Percentiles rank a stretch among this genome's conserved stretches.
Conservation (phyloP, 2,329 filamentous ascomycete species). For the Pseudogymnoascus sp. region DNA sequence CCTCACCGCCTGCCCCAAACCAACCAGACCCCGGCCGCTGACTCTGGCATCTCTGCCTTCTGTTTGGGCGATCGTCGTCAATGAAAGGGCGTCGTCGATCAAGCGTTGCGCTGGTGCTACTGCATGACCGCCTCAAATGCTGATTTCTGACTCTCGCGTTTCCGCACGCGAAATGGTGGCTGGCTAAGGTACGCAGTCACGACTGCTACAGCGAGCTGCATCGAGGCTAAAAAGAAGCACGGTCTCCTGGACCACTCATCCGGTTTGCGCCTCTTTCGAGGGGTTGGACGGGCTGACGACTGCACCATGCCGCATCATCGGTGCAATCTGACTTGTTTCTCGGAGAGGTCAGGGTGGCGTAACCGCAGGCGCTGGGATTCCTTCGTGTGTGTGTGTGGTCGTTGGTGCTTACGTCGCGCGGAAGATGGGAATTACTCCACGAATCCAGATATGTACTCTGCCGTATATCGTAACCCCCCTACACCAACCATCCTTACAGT, state of each 20-base stretch:
- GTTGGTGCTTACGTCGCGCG: not conserved
- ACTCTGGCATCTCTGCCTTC: not conserved
- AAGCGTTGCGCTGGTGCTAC: not conserved
- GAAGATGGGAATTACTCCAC: slow-evolving; percentile 1
- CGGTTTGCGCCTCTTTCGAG: slow-evolving; percentile 2
- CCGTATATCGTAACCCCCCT: not conserved
- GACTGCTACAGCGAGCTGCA: not conserved
- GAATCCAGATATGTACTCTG: slow-evolving; percentile 7
- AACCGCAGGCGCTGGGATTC: slow-evolving; percentile 3
- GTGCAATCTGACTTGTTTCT: slow-evolving; percentile 5
- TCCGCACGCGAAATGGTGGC: not conserved
- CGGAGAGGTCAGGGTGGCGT: slow-evolving; percentile 1
- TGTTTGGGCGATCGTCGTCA: slow-evolving; percentile 2
- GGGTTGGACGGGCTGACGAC: not conserved
- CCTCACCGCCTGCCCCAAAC: slow-evolving; percentile 1
- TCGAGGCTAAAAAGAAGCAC: slow-evolving; percentile 7
- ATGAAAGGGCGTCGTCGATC: not conserved
- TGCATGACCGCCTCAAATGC: slow-evolving; percentile 4
- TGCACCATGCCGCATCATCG: slow-evolving; percentile 3
- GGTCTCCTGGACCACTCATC: not conserved
- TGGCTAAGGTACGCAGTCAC: slow-evolving; percentile 5
- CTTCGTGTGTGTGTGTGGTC: not conserved
- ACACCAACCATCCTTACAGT: not conserved
- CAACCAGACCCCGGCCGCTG: not conserved
- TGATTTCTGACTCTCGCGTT: slow-evolving; percentile 3